Evolutionary conservation across 176 grass and related monocot genomes (phyloP).

Genomic region (Carex scoparia): DNA sequence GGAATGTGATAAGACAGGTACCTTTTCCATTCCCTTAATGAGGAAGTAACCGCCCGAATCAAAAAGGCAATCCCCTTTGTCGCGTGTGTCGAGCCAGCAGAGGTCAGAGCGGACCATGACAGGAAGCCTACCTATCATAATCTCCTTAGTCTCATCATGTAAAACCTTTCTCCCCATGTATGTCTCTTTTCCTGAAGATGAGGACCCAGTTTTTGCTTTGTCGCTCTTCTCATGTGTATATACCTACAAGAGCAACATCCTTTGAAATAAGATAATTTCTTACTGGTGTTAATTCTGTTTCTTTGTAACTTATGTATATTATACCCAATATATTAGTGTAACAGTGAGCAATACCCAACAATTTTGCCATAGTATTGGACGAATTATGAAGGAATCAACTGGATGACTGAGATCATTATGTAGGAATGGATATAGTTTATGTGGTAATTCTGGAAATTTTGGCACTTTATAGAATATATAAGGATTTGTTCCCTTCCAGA

Average conservation of each 20-base stretch:
- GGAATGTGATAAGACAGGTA: conserved; percentile 35
- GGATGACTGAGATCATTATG: too few species aligned
- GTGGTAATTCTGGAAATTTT: too few species aligned
- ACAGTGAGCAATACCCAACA: background rate
- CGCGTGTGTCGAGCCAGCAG: conserved; percentile 54
- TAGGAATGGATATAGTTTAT: too few species aligned
- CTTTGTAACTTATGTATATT: background rate
- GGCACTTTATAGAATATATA: background rate
- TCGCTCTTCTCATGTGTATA: conserved; percentile 80
- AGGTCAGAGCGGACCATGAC: conserved; percentile 90
- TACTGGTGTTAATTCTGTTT: background rate
- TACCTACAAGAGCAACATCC: conserved; percentile 47
- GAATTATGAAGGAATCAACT: background rate
- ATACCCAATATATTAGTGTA: background rate
- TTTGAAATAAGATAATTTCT: conserved; percentile 9
- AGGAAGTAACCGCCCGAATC: conserved; percentile 96
- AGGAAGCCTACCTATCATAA: conserved; percentile 60
- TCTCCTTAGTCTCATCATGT: conserved; percentile 44
- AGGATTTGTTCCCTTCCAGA: background rate
- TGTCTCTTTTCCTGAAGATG: conserved; percentile 40
- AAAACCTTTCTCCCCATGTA: conserved; percentile 48
- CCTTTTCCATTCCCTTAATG: conserved; percentile 99
- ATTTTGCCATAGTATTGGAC: background rate
- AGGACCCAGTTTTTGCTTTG: conserved; percentile 54
- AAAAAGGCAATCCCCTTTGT: conserved; percentile 74